Evolutionary conservation across 306 rosid species (phyloP), one percentile per base, ranked within the genome.

Genomic region (Glycyrrhiza uralensis): DNA sequence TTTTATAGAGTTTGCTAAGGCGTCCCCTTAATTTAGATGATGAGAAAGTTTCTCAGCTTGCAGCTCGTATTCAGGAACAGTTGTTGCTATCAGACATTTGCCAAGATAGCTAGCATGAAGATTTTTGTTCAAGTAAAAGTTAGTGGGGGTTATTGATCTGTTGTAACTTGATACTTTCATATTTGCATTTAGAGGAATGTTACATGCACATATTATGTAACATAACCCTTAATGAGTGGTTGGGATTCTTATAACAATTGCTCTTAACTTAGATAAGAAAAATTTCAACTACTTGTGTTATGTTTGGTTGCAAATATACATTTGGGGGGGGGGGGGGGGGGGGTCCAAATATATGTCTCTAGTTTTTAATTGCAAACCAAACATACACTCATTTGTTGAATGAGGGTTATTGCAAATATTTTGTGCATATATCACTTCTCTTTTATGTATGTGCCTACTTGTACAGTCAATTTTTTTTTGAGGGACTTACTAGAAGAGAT

Each of bases 21-120:
- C 87, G 78, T 52, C 87, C 89, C 41, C 81, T 94, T 33, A 85
- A 87, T 44, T 69, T 77, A 64, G 81, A 94, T 38, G 84, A 94
- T 57, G 83, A 79, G 79, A 92, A 89, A 69, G 90, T 91, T 28
- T 83, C 84, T 45, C 66, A 80, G 79, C 96, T 94, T 9, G 95
- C 83, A 28, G 67, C 87, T 49, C 39, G 39, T 49, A 90, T 94
- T 66, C 92, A 84, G 57, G 88, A 91, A 81, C 91, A 85, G 68
- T 67, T 93, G 63, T 61, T 76, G 20, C 49, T 14, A 62, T 49
- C 84, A 8, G 70, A 75, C 60, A 74, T 45, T 56, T 47, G 73
- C 3, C 67, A 82, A 11, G 75, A 71, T 55, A 45, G 75, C 62
- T 79, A 84, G 75, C 84, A 42, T 62, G 82, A 68, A 78, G 83